These are phyloP conservation scores for Melaleuca quinquenervia DNA, from an alignment of 345 rosid genomes.

Conservation along the genomic window DNA sequence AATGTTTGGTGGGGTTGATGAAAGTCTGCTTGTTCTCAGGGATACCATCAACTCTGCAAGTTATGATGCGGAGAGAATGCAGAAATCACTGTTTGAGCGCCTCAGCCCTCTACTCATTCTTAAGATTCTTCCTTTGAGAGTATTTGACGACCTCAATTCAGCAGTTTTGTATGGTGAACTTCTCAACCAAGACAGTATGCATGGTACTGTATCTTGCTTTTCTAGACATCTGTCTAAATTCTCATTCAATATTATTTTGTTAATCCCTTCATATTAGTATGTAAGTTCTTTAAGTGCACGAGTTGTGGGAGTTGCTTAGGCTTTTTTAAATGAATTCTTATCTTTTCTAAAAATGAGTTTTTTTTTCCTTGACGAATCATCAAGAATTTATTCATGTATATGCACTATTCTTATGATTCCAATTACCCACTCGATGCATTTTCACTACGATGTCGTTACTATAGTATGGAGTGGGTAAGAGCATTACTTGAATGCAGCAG, in stretches of 20 bases:
- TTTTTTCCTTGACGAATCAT: not conserved
- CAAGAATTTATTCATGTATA: not conserved
- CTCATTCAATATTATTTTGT: not conserved
- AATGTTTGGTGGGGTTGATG: constrained; percentile 22
- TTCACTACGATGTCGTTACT: not conserved
- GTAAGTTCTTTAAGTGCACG: not conserved
- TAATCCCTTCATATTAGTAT: not conserved
- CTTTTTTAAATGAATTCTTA: not conserved
- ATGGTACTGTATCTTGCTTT: constrained; percentile 24
- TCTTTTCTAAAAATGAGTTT: not conserved
- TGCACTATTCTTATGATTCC: not conserved
- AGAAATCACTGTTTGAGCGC: constrained; percentile 52
- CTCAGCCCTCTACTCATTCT: constrained; percentile 83
- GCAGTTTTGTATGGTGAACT: constrained; percentile 49
- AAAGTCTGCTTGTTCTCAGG: constrained; percentile 18
- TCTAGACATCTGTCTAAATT: not conserved
- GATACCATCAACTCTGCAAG: constrained; percentile 15
- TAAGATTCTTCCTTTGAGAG: constrained; percentile 73
- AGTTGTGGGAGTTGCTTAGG: not conserved
- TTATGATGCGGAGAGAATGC: constrained; percentile 20
- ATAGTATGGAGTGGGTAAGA: not conserved
- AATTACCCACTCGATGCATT: not conserved
- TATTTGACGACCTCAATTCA: constrained; percentile 48
- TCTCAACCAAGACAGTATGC: constrained; percentile 15
- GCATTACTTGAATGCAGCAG: not conserved